Percentiles rank a stretch among this genome's conserved stretches.
phyloP scores from a whole-genome alignment of 805 yeast species.

The Saccharomycopsis amapae region DNA sequence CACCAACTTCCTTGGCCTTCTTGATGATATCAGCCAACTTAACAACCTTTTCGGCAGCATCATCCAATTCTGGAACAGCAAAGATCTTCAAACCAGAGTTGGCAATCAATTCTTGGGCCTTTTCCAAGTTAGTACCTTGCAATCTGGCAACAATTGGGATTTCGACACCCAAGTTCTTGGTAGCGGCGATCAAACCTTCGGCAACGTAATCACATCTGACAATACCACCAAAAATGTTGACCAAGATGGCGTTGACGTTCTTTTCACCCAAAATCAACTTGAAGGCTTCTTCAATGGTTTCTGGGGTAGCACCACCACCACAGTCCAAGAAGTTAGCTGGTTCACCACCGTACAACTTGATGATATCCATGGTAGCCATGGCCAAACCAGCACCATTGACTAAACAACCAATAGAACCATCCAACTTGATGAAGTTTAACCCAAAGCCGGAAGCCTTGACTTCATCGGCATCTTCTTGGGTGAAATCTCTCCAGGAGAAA shows the following conservation, averaged over 20 bases:
- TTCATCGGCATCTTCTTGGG: constrained; percentile 98
- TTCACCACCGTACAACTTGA: constrained; percentile 94
- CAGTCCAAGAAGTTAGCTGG: constrained; percentile 99
- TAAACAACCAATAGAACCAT: constrained; percentile 97
- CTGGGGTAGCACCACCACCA: constrained; percentile 99
- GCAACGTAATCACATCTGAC: constrained; percentile 99
- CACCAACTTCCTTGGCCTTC: constrained; percentile 40
- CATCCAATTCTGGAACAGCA: constrained; percentile 87
- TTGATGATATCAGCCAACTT: constrained; percentile 29
- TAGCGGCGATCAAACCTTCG: constrained; percentile 90
- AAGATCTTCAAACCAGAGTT: constrained; percentile 90
- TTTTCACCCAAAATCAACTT: constrained; percentile 84
- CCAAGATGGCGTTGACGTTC: constrained; percentile 90
- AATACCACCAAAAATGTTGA: constrained; percentile 98
- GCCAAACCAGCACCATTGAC: constrained; percentile 99
- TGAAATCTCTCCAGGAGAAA: constrained; percentile 91
- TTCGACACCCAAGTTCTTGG: constrained; percentile 81
- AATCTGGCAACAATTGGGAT: constrained; percentile 97
- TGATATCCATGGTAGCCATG: constrained; percentile 99
- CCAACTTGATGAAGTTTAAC: constrained; percentile 93
- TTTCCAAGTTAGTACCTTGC: constrained; percentile 93
- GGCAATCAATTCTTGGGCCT: constrained; percentile 79
- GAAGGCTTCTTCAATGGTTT: constrained; percentile 95
- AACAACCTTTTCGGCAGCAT: constrained; percentile 94
- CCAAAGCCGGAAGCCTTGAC: constrained; percentile 85